A percentile compares a stretch with the other conserved stretches of the same genome.
These are phyloP conservation scores for Monilinia fructigena DNA, from an alignment of 2,329 filamentous ascomycete genomes.

Conservation along the genomic window DNA sequence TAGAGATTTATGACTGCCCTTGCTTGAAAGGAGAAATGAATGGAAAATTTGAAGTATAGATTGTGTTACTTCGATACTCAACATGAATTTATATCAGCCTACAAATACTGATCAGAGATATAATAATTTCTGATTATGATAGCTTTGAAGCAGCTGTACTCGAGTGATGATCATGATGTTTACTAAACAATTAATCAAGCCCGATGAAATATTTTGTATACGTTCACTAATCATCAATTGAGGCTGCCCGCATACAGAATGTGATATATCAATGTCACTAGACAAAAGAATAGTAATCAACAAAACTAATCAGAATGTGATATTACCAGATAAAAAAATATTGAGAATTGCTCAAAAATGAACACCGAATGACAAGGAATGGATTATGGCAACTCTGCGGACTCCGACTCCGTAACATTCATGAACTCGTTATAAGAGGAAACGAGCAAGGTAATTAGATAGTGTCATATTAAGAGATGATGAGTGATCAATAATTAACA, in stretches of 20 bases:
- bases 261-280: neutral
- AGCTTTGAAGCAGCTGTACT: neutral
- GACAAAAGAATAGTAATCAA: neutral
- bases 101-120: slow-evolving; percentile 36
- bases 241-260: neutral
- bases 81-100: slow-evolving; percentile 57
- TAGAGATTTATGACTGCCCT: neutral
- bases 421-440: neutral
- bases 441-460: neutral
- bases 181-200: neutral
- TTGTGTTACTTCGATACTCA: slow-evolving; percentile 43
- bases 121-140: neutral
- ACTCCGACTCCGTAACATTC: neutral
- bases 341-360: neutral
- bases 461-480: neutral
- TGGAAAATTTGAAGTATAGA: neutral
- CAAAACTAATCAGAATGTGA: neutral
- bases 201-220: neutral
- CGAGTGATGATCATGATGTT: neutral
- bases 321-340: neutral
- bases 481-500: neutral
- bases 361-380: neutral
- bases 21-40: neutral
- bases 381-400: neutral
- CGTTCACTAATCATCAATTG: slow-evolving; percentile 12